Conservation (phyloP, 2,329 filamentous ascomycete species). For the Venturia carpophila region DNA sequence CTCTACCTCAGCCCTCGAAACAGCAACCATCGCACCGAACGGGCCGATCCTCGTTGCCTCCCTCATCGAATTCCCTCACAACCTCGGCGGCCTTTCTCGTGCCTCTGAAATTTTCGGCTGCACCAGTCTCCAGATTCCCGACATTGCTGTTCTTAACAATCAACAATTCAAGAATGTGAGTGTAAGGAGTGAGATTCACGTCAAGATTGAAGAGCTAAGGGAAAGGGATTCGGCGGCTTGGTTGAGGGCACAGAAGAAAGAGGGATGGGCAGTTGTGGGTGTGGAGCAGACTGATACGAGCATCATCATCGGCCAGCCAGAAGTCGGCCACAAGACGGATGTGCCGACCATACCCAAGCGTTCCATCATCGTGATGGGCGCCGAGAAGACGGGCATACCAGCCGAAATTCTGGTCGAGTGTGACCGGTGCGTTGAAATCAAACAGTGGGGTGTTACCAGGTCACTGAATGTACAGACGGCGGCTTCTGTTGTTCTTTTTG, state of each 20-base stretch:
- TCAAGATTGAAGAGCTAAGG: slow-evolving; percentile 38
- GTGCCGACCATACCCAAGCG: slow-evolving; percentile 29
- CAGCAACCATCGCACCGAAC: slow-evolving; percentile 22
- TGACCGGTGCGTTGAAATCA: slow-evolving; percentile 46
- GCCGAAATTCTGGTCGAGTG: slow-evolving; percentile 41
- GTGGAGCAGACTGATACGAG: slow-evolving; percentile 48
- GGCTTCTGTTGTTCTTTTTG: slow-evolving; percentile 43
- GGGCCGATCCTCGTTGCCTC: slow-evolving; percentile 43
- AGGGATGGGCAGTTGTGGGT: slow-evolving; percentile 44
- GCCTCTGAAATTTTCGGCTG: slow-evolving; percentile 46
- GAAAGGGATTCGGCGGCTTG: slow-evolving; percentile 30
- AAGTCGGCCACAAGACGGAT: slow-evolving; percentile 24
- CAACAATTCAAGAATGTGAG: slow-evolving; percentile 44
- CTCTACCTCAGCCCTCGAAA: slow-evolving; percentile 21
- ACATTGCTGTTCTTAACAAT: slow-evolving; percentile 33
- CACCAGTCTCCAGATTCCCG: slow-evolving; percentile 37
- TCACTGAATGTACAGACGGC: slow-evolving; percentile 51
- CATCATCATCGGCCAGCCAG: slow-evolving; percentile 32
- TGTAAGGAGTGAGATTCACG: slow-evolving; percentile 43
- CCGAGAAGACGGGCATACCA: slow-evolving; percentile 45
- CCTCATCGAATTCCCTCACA: slow-evolving; percentile 43
- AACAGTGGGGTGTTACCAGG: slow-evolving; percentile 44
- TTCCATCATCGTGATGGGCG: slow-evolving; percentile 42
- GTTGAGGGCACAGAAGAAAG: slow-evolving; percentile 35
- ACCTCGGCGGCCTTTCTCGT: slow-evolving; percentile 44